phyloP scores from a whole-genome alignment of 2,329 filamentous ascomycete species.

The Claviceps capensis region DNA sequence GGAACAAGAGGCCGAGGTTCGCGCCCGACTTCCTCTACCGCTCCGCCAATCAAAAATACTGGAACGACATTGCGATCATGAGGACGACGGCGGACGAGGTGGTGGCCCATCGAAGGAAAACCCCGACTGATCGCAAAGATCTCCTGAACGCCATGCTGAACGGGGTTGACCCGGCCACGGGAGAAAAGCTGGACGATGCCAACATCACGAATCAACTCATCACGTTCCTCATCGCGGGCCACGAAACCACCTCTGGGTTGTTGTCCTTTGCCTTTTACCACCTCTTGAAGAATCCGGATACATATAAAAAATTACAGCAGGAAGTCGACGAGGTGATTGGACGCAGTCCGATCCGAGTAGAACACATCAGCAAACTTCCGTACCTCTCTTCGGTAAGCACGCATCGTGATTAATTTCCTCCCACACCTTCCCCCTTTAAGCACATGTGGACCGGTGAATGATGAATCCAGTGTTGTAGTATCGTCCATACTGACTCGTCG shows the following conservation, averaged over 20 bases:
- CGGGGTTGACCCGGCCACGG: conserved; percentile 53
- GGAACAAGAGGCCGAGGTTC: conserved; percentile 33
- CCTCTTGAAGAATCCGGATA: conserved; percentile 47
- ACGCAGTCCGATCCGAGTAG: conserved; percentile 38
- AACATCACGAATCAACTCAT: conserved; percentile 58
- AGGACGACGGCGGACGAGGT: conserved; percentile 44
- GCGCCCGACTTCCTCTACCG: conserved; percentile 34
- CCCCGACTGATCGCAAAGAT: conserved; percentile 47
- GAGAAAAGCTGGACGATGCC: conserved; percentile 46
- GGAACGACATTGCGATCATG: conserved; percentile 39
- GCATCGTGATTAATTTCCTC: neutral
- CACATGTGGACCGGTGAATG: too few species aligned
- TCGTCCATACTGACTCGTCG: too few species aligned
- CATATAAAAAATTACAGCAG: conserved; percentile 45
- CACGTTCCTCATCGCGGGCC: conserved; percentile 57
- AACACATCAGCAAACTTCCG: conserved; percentile 49
- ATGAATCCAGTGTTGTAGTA: too few species aligned
- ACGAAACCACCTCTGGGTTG: conserved; percentile 58
- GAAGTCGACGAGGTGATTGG: conserved; percentile 57
- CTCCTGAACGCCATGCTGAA: conserved; percentile 57
- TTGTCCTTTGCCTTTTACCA: conserved; percentile 53
- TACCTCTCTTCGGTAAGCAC: conserved; percentile 45
- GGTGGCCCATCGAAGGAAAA: conserved; percentile 40
- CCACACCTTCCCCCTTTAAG: neutral
- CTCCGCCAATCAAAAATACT: conserved; percentile 34